Conservation (phyloP, 2,329 filamentous ascomycete species). For the Harringtonia lauricola region DNA sequence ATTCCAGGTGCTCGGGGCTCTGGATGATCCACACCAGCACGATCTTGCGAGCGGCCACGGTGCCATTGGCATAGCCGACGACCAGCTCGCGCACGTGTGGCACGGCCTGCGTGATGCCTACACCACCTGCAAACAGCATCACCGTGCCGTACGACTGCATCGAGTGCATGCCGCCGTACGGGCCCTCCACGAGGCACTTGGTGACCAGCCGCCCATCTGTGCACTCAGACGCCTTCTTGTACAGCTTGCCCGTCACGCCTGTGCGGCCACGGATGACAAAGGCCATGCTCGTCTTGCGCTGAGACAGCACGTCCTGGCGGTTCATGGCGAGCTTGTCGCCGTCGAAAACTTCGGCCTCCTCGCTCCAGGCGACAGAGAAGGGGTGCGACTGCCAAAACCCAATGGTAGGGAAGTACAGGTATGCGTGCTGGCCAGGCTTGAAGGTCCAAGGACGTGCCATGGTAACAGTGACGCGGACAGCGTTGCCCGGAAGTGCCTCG, state of each 20-base stretch:
- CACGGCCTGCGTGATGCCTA: slow-evolving; percentile 71
- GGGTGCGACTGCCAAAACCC: slow-evolving; percentile 68
- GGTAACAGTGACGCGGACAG: slow-evolving; percentile 60
- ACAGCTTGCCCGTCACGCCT: slow-evolving; percentile 61
- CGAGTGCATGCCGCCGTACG: slow-evolving; percentile 62
- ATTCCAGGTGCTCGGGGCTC: slow-evolving; percentile 69
- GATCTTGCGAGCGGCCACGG: slow-evolving; percentile 59
- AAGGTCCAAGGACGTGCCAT: slow-evolving; percentile 70
- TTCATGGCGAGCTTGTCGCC: slow-evolving; percentile 48
- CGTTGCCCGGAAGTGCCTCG: slow-evolving; percentile 66
- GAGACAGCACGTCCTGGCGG: slow-evolving; percentile 45
- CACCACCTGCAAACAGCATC: slow-evolving; percentile 69
- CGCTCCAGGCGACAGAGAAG: slow-evolving; percentile 70
- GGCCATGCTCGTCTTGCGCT: slow-evolving; percentile 54
- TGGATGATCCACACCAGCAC: slow-evolving; percentile 72
- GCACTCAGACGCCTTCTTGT: slow-evolving; percentile 52
- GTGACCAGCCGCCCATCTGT: slow-evolving; percentile 52
- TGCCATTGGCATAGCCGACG: slow-evolving; percentile 54
- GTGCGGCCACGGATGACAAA: slow-evolving; percentile 65
- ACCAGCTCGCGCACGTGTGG: slow-evolving; percentile 66
- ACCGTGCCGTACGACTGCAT: slow-evolving; percentile 69
- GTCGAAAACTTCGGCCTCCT: slow-evolving; percentile 44
- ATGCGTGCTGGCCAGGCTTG: slow-evolving; percentile 66
- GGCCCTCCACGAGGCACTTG: slow-evolving; percentile 61
- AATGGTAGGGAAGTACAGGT: slow-evolving; percentile 64